Evolutionary conservation across 345 rosid species (phyloP).

Genomic region (Lepidium sativum): DNA sequence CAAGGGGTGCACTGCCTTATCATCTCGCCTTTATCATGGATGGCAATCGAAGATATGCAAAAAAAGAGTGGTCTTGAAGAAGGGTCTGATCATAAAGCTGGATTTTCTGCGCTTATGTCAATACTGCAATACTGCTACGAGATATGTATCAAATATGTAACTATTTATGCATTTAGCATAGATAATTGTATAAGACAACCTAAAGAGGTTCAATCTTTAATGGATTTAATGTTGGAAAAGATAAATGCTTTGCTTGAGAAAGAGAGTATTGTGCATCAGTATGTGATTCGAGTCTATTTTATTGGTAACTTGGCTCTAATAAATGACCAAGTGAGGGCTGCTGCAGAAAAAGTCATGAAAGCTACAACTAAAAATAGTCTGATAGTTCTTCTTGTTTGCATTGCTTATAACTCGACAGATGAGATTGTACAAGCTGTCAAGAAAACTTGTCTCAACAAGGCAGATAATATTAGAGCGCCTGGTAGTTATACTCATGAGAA

Average conservation of each 20-base stretch:
- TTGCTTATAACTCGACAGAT: slow-evolving; percentile 60
- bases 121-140: slow-evolving; percentile 64
- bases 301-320: slow-evolving; percentile 38
- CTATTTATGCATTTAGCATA: slow-evolving; percentile 71
- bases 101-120: slow-evolving; percentile 45
- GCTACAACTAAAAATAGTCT: slow-evolving; percentile 39
- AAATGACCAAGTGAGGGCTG: slow-evolving; percentile 38
- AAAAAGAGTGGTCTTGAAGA: slow-evolving; percentile 14
- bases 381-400: slow-evolving; percentile 33
- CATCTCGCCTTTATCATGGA: slow-evolving; percentile 73
- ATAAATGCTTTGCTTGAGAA: slow-evolving; percentile 46
- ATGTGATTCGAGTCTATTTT: slow-evolving; percentile 48
- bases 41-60: slow-evolving; percentile 38
- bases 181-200: slow-evolving; percentile 71
- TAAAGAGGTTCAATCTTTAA: slow-evolving; percentile 58
- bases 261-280: slow-evolving; percentile 50
- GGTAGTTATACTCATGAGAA: not conserved
- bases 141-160: slow-evolving; percentile 52
- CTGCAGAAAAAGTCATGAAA: slow-evolving; percentile 60
- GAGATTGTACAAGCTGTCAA: slow-evolving; percentile 76
- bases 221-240: slow-evolving; percentile 79
- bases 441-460: slow-evolving; percentile 46
- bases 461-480: not conserved
- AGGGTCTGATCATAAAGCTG: slow-evolving; percentile 40
- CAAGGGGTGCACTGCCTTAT: slow-evolving; percentile 42